Conservation (phyloP, 2,329 filamentous ascomycete genomes). For the Dothistroma septosporum region DNA sequence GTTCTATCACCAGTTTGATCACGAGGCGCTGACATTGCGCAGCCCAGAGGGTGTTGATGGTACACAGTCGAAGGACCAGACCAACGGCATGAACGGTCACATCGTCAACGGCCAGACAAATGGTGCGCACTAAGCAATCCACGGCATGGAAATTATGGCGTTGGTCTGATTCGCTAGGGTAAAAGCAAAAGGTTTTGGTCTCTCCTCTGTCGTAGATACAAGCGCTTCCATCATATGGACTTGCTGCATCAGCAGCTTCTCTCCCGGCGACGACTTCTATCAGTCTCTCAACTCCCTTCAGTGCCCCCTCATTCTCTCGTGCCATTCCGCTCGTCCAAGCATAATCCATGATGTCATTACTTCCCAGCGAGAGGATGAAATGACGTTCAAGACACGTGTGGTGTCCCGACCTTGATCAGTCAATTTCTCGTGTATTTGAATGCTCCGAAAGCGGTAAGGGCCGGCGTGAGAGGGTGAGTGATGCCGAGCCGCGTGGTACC, state of each 20-base stretch:
- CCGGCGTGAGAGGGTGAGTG: neutral
- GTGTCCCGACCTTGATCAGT: neutral
- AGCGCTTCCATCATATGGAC: neutral
- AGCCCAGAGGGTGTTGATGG: conserved; percentile 28
- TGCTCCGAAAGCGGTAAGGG: neutral
- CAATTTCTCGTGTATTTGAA: neutral
- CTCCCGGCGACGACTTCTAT: neutral
- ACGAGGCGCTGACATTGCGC: neutral
- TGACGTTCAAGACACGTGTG: neutral
- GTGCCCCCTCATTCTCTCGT: neutral
- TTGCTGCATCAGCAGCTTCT: neutral
- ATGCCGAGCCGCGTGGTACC: neutral
- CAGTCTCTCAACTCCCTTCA: neutral
- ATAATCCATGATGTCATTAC: neutral
- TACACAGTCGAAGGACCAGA: conserved; percentile 16
- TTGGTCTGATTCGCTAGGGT: neutral
- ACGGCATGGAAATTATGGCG: neutral
- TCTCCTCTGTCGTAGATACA: neutral
- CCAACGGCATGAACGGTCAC: conserved; percentile 21
- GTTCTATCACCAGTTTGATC: neutral
- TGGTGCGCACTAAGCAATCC: conserved; percentile 1
- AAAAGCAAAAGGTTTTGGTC: conserved; percentile 1
- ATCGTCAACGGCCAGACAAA: conserved; percentile 15
- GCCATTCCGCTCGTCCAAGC: neutral
- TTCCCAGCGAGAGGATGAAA: neutral